Evolutionary conservation across 2,329 filamentous ascomycete species (phyloP), one percentile per base, ranked within the genome.

Genomic region (Lojkania enalia): DNA sequence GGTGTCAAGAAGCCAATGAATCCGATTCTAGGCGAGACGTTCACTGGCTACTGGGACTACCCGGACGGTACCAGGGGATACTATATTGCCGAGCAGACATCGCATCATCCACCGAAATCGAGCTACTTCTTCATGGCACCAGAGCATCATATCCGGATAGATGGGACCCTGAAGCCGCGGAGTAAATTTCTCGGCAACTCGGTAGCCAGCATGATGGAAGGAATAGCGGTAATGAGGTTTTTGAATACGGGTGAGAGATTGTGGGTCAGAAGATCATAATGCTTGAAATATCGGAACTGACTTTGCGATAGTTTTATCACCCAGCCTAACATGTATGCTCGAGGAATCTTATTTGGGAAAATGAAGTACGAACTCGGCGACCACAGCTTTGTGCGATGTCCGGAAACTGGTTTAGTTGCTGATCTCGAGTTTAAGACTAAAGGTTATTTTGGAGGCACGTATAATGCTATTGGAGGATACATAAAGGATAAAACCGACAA

Each of bases 291-390:
- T 16, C 29, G 16, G 18, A 29, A 54, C 52, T 58, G 40, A 60
- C 49, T 20, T 13, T 19, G 20, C 15, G n/a, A n/a, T 20, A 95
- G 89, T 71, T 88, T 95, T 63, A 74, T 97, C 40, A 97, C 94
- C 3, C 94, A 99, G 65, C 94, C 94, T 14, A 99, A 99, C 75
- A 99, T 99, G 90, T 99, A 99, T 70, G 94, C 92, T 16, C 83
- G 94, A 51, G 92, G 94, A 25, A 97, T 99, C 48, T 77, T 99
- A 6, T 96, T 99, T 63, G 94, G 94, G 36, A 97, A 96, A 71
- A 97, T 99, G 94, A 97, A 96, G 71, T 99, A 97, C 71, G 94
- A 99, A 74, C 83, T 99, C 5, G 94, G 92, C 53, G 92, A 97
- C 68, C 91, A 96, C 74, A 96, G 91, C 67, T 89, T 90, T 60